Percentiles rank a stretch among this genome's conserved stretches.
Conservation (phyloP, 371 early-diverging fungal species). For the Mortierella sp. region DNA sequence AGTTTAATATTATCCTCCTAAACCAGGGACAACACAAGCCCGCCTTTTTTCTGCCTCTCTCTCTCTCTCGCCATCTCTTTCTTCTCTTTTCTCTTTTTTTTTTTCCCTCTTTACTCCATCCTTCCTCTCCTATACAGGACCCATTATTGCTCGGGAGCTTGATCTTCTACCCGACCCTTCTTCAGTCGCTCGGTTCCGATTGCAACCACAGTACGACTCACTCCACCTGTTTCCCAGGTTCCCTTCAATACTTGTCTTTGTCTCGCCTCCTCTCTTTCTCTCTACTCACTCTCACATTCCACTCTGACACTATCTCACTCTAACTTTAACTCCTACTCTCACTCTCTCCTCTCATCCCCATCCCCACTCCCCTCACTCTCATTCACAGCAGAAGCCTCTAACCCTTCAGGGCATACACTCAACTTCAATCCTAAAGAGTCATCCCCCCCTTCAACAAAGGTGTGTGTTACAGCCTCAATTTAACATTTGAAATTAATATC, state of each 20-base stretch:
- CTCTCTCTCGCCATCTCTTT: constrained; percentile 8
- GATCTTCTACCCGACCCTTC: constrained; percentile 7
- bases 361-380: neutral
- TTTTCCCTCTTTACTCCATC: neutral
- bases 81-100: neutral
- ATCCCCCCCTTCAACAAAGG: too few species aligned
- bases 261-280: constrained; percentile 9
- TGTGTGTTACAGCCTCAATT: too few species aligned
- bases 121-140: constrained; percentile 16
- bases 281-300: neutral
- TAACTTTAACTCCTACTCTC: neutral
- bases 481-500: too few species aligned
- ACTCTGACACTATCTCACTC: neutral
- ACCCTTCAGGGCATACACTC: too few species aligned
- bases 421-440: too few species aligned
- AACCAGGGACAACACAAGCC: too few species aligned
- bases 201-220: constrained; percentile 2
- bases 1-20: too few species aligned
- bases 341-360: too few species aligned
- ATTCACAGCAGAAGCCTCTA: neutral
- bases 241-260: too few species aligned
- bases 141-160: neutral
- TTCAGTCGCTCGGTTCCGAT: too few species aligned
- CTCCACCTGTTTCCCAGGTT: neutral
- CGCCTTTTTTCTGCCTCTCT: constrained; percentile 2